Conservation (phyloP, 139 green algal species). For the Chlorella ohadii region DNA sequence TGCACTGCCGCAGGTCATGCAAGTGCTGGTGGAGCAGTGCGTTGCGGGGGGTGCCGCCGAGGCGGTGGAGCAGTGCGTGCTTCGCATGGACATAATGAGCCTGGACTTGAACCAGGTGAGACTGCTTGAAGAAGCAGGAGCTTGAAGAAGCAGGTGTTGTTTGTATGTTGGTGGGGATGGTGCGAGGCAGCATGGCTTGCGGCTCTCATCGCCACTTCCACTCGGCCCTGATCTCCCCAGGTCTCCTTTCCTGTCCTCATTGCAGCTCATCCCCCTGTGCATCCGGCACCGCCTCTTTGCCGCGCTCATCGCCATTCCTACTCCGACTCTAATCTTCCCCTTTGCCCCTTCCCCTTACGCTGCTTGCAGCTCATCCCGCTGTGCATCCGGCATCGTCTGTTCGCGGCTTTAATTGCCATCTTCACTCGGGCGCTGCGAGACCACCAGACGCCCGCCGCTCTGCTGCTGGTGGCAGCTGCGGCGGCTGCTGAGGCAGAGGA, state of each 20-base stretch:
- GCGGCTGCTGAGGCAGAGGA: constrained; percentile 1
- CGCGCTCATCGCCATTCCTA: constrained; percentile 83
- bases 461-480: constrained; percentile 77
- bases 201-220: no score
- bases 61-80: constrained; percentile 85
- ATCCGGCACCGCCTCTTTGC: constrained; percentile 72
- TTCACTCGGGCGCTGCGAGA: constrained; percentile 79
- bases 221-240: no score
- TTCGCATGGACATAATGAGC: constrained; percentile 85
- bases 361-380: constrained; percentile 53
- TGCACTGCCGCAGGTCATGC: constrained; percentile 55
- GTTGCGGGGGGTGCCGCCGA: constrained; percentile 49
- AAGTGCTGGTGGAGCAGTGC: constrained; percentile 86
- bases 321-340: no score
- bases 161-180: no score
- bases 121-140: no score
- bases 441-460: constrained; percentile 75
- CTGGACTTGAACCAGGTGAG: constrained; percentile 91
- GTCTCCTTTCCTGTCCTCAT: no score
- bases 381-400: constrained; percentile 79
- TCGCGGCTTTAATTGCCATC: constrained; percentile 79
- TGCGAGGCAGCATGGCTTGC: no score
- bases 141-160: no score
- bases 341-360: no score
- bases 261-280: constrained; percentile 70